Conservation (phyloP, 768 basidiomycete genomes). For the Tricholoma sp. region DNA sequence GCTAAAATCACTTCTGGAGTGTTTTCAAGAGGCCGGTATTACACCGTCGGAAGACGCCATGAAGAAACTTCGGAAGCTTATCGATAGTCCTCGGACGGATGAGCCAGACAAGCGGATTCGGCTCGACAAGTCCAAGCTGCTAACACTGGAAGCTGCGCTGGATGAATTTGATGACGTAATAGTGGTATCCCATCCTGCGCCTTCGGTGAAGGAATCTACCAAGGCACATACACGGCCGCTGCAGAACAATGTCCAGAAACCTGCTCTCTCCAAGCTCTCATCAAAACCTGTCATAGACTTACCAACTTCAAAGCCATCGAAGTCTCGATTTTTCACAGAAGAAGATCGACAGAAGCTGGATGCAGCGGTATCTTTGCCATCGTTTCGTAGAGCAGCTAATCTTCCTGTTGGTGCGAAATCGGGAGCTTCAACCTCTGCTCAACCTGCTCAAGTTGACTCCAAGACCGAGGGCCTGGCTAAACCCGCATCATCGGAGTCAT, state of each 20-base stretch:
- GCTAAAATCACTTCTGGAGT: slow-evolving; percentile 70
- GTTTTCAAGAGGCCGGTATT: slow-evolving; percentile 62
- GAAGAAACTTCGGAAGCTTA: slow-evolving; percentile 61
- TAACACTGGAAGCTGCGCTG: slow-evolving; percentile 63
- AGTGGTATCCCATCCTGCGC: slow-evolving; percentile 48
- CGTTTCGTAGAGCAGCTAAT: slow-evolving; percentile 33
- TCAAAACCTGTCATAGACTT: slow-evolving; percentile 4
- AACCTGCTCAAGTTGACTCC: slow-evolving; percentile 10
- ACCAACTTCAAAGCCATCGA: slow-evolving; percentile 5
- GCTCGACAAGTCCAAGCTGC: slow-evolving; percentile 52
- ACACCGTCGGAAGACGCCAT: slow-evolving; percentile 52
- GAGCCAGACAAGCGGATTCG: slow-evolving; percentile 46
- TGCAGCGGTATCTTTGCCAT: slow-evolving; percentile 31
- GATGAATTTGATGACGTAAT: slow-evolving; percentile 58
- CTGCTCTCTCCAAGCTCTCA: slow-evolving; percentile 4
- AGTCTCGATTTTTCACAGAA: slow-evolving; percentile 21
- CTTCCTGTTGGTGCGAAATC: slow-evolving; percentile 14
- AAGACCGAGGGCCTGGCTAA: slow-evolving; percentile 25
- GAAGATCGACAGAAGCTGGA: slow-evolving; percentile 31
- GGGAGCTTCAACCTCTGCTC: slow-evolving; percentile 10
- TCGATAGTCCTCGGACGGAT: slow-evolving; percentile 50
- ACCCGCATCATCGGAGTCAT: slow-evolving; percentile 21
- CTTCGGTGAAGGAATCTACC: slow-evolving; percentile 15
- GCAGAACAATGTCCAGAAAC: neutral
- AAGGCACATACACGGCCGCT: slow-evolving; percentile 7